Conservation (phyloP, 441 rosid genomes). For the Arabidopsis hybrid region DNA sequence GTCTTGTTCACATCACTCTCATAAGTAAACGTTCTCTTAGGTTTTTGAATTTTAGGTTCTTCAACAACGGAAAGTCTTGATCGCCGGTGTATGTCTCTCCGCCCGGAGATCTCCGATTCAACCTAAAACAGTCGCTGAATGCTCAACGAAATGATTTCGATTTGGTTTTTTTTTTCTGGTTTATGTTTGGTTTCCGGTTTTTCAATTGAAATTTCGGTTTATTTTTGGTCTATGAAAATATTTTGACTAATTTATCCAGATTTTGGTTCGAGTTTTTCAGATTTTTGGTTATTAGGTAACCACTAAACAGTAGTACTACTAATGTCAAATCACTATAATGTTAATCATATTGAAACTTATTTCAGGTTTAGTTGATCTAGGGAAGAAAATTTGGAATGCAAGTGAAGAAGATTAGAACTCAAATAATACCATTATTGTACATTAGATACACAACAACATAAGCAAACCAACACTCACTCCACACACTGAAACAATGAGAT, state of each 20-base stretch:
- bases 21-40: slow-evolving; percentile 41
- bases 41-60: slow-evolving; percentile 52
- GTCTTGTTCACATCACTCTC: slow-evolving; percentile 20
- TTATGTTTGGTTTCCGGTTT: not conserved
- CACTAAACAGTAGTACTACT: too few relatives aligned
- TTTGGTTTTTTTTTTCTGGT: not conserved
- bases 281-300: too few relatives aligned
- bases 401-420: slow-evolving; percentile 9
- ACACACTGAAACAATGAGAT: slow-evolving; percentile 30
- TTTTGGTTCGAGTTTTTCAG: too few relatives aligned
- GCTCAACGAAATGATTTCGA: not conserved
- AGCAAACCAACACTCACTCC: slow-evolving; percentile 28
- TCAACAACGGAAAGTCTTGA: slow-evolving; percentile 34
- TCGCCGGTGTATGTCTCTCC: slow-evolving; percentile 29
- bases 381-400: not conserved
- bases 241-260: too few relatives aligned
- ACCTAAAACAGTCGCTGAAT: not conserved
- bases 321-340: too few relatives aligned
- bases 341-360: too few relatives aligned
- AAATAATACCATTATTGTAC: not conserved
- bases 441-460: slow-evolving; percentile 14
- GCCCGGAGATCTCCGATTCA: slow-evolving; percentile 24
- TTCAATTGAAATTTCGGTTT: slow-evolving; percentile 18
- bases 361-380: not conserved
- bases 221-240: too few relatives aligned